Conservation (phyloP, 1,284 basidiomycete genomes). For the Melanopsichium pennsylvanicum region DNA sequence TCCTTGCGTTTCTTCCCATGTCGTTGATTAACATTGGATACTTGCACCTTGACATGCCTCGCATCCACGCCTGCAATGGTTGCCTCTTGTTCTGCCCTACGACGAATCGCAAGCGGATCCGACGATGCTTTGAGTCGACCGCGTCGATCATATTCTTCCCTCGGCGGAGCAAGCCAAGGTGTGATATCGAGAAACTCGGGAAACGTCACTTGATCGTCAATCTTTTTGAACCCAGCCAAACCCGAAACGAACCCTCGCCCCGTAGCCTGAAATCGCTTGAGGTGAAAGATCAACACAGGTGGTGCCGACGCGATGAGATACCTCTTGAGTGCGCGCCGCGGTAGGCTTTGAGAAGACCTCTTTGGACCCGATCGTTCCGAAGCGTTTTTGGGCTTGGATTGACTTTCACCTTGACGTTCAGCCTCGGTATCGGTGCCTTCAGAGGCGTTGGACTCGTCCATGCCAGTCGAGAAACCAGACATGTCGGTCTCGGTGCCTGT, state of each 20-base stretch:
- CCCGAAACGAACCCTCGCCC: conserved; percentile 52
- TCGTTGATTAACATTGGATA: conserved; percentile 10
- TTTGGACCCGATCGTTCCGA: conserved; percentile 23
- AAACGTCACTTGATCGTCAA: conserved; percentile 85
- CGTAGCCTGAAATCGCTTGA: conserved; percentile 84
- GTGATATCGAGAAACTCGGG: conserved; percentile 83
- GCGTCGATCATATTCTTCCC: conserved; percentile 72
- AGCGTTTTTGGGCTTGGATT: conserved; percentile 3
- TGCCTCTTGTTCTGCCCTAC: conserved; percentile 60
- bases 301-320: conserved; percentile 87
- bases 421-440: conserved; percentile 39
- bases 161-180: conserved; percentile 83
- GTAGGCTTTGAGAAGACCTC: conserved; percentile 69
- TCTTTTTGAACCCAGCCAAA: conserved; percentile 74
- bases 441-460: conserved; percentile 40
- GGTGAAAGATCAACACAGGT: conserved; percentile 86
- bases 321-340: conserved; percentile 86
- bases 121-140: conserved; percentile 67
- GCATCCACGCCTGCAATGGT: conserved; percentile 67
- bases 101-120: conserved; percentile 54
- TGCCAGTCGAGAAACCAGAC: conserved; percentile 38
- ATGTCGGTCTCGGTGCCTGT: conserved; percentile 45
- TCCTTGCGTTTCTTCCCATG: too few relatives aligned
- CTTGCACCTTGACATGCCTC: conserved; percentile 34
- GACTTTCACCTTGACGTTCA: too few relatives aligned